phyloP scores from a whole-genome alignment of 768 basidiomycete species.

The Termitomyces sp. region DNA sequence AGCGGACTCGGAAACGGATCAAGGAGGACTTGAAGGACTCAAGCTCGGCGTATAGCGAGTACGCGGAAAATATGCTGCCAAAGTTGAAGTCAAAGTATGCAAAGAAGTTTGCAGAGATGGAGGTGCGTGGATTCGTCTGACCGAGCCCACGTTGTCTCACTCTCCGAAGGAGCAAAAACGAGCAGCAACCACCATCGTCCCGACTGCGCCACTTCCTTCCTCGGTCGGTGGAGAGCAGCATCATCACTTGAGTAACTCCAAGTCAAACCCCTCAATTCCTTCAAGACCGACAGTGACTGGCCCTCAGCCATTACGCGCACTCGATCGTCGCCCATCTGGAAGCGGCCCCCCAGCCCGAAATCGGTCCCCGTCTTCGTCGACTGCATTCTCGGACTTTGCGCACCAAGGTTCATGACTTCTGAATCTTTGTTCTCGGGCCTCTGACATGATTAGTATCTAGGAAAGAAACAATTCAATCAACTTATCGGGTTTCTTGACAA shows the following conservation, averaged over 20 bases:
- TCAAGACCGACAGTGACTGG: constrained; percentile 56
- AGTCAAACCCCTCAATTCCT: constrained; percentile 41
- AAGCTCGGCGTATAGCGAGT: constrained; percentile 72
- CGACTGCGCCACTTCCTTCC: constrained; percentile 26
- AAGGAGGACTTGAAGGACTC: constrained; percentile 89
- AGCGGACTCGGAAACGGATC: constrained; percentile 86
- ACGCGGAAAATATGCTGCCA: constrained; percentile 74
- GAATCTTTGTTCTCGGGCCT: background rate
- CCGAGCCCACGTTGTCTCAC: background rate
- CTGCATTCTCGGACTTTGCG: constrained; percentile 83
- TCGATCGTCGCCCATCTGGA: constrained; percentile 71
- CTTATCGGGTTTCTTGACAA: constrained; percentile 85
- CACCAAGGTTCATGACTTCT: constrained; percentile 57
- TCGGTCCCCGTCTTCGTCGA: constrained; percentile 79
- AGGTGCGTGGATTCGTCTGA: constrained; percentile 43
- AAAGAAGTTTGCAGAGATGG: constrained; percentile 85
- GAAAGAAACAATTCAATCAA: constrained; percentile 84
- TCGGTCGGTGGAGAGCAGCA: constrained; percentile 30
- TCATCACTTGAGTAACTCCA: constrained; percentile 33
- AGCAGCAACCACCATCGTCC: constrained; percentile 32
- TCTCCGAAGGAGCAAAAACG: constrained; percentile 61
- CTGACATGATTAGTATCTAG: constrained; percentile 33
- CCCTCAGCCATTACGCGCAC: constrained; percentile 71
- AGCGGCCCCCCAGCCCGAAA: constrained; percentile 51
- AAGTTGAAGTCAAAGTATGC: constrained; percentile 75